Evolutionary conservation across 805 yeast species (phyloP).

Genomic region (Zygosaccharomyces bisporus): DNA sequence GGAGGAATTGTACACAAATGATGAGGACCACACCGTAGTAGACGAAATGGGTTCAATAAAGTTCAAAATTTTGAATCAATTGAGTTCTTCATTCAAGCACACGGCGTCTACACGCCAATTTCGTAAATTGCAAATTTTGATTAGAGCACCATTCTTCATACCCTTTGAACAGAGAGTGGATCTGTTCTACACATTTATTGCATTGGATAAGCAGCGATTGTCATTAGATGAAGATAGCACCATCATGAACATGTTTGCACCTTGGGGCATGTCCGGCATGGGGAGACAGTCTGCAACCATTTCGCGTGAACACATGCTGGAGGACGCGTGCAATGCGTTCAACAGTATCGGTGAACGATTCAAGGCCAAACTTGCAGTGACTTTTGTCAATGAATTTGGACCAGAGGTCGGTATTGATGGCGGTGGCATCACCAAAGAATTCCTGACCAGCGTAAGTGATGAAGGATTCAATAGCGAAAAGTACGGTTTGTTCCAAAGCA

Average conservation of each 20-base stretch:
- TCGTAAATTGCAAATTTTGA: slow-evolving; percentile 48
- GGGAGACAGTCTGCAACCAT: slow-evolving; percentile 46
- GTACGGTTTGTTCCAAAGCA: slow-evolving; percentile 41
- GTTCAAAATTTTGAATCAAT: slow-evolving; percentile 15
- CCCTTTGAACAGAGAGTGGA: slow-evolving; percentile 71
- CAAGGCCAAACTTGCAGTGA: slow-evolving; percentile 58
- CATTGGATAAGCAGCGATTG: slow-evolving; percentile 44
- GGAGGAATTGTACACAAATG: slow-evolving; percentile 16
- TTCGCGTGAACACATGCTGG: slow-evolving; percentile 64
- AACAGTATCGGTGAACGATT: slow-evolving; percentile 51
- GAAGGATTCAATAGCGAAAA: slow-evolving; percentile 56
- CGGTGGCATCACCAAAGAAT: slow-evolving; percentile 92
- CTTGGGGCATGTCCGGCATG: slow-evolving; percentile 17
- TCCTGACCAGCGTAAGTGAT: slow-evolving; percentile 65
- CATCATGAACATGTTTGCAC: slow-evolving; percentile 15
- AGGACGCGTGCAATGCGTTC: slow-evolving; percentile 68
- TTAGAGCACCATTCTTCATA: slow-evolving; percentile 72
- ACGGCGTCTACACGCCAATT: slow-evolving; percentile 22
- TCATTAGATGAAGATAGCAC: slow-evolving; percentile 25
- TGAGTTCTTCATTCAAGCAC: slow-evolving; percentile 25
- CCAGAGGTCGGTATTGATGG: slow-evolving; percentile 93
- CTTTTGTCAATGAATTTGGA: slow-evolving; percentile 69
- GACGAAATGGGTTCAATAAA: slow-evolving; percentile 17
- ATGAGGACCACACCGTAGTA: slow-evolving; percentile 40
- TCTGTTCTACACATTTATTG: slow-evolving; percentile 62